Evolutionary conservation across 805 yeast genomes (phyloP).

Genomic region (Komagataella ulmi): DNA sequence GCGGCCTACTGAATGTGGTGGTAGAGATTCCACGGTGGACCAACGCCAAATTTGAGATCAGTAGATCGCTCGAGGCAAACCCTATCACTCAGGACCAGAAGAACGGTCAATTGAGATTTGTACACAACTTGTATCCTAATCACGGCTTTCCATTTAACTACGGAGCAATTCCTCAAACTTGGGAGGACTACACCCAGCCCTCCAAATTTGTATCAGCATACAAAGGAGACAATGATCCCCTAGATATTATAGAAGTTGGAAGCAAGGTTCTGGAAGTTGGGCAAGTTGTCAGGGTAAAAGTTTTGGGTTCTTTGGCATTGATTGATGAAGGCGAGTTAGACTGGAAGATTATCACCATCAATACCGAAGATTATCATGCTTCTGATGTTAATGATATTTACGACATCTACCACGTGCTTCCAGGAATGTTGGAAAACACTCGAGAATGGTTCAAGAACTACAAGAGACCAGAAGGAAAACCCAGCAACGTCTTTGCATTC

Average conservation of each 20-base stretch:
- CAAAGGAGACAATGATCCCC: conserved; percentile 88
- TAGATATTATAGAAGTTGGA: conserved; percentile 90
- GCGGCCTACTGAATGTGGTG: conserved; percentile 43
- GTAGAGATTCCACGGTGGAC: conserved; percentile 76
- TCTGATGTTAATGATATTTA: conserved; percentile 41
- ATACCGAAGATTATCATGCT: conserved; percentile 54
- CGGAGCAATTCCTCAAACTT: conserved; percentile 86
- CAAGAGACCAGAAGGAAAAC: conserved; percentile 75
- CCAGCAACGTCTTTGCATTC: conserved; percentile 62
- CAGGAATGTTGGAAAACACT: conserved; percentile 58
- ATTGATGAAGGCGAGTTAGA: conserved; percentile 94
- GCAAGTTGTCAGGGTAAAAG: conserved; percentile 47
- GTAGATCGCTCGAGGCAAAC: conserved; percentile 41
- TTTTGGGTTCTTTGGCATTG: conserved; percentile 65
- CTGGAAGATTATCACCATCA: conserved; percentile 79
- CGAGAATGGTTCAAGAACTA: conserved; percentile 74
- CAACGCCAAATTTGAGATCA: conserved; percentile 74
- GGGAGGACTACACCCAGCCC: conserved; percentile 74
- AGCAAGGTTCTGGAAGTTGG: conserved; percentile 29
- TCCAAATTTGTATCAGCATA: conserved; percentile 28
- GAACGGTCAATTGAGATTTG: conserved; percentile 64
- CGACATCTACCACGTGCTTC: conserved; percentile 57
- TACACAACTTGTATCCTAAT: conserved; percentile 68
- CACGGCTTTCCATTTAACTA: conserved; percentile 81
- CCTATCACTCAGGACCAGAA: conserved; percentile 75